phyloP scores from a whole-genome alignment of 163 green algal species.

The Scenedesmus sp. region DNA sequence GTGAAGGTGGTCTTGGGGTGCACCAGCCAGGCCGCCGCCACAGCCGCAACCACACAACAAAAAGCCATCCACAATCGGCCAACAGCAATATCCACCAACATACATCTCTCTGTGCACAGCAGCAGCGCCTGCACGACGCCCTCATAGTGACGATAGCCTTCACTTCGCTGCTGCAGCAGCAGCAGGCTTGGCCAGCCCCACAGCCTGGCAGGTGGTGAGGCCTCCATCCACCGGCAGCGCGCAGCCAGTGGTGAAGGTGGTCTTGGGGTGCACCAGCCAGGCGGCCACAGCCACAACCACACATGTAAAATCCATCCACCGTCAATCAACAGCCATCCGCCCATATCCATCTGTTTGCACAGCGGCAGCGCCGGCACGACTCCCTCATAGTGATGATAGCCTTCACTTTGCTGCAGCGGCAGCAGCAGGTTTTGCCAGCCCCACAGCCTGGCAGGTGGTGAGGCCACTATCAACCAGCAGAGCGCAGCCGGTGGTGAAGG shows the following conservation, averaged over 20 bases:
- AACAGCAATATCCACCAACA: too few species aligned
- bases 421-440: not conserved
- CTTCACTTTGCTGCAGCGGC: not conserved
- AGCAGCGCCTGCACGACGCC: too few species aligned
- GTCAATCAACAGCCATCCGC: not conserved
- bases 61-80: too few species aligned
- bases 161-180: not conserved
- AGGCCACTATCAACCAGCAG: not conserved
- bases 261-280: not conserved
- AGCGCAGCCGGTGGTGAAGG: slow-evolving; percentile 20
- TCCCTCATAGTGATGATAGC: too few species aligned
- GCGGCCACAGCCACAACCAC: not conserved
- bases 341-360: not conserved
- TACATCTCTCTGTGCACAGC: too few species aligned
- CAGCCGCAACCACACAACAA: not conserved
- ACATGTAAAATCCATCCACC: too few species aligned
- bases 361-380: not conserved
- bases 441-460: not conserved
- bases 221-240: slow-evolving; percentile 22
- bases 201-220: not conserved
- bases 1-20: too few species aligned
- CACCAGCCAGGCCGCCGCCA: too few species aligned
- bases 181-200: not conserved
- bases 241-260: not conserved
- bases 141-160: too few species aligned